Evolutionary conservation across 371 early-diverging fungal genomes (phyloP).

Genomic region (Nematocida sp.): DNA sequence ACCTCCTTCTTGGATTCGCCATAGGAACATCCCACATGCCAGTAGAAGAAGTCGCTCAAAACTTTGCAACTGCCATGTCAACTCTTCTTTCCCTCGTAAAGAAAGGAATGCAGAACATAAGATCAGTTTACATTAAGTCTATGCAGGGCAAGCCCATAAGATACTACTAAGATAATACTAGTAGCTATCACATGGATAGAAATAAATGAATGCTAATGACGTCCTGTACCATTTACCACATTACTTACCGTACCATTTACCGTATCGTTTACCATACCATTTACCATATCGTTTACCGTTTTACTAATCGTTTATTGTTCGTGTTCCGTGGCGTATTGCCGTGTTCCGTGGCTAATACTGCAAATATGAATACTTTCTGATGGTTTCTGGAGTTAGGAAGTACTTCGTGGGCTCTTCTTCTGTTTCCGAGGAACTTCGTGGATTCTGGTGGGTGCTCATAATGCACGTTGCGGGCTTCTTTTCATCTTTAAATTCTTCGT

Average conservation of each 20-base stretch:
- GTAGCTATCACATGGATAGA: too few relatives aligned
- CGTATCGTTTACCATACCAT: too few relatives aligned
- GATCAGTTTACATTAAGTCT: slow-evolving; percentile 91
- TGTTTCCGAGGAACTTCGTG: background rate
- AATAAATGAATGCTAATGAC: too few relatives aligned
- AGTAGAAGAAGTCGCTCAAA: slow-evolving; percentile 83
- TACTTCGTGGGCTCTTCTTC: background rate
- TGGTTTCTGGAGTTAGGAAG: slow-evolving; percentile 23
- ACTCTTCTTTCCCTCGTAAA: slow-evolving; percentile 90
- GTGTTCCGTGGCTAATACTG: slow-evolving; percentile 8
- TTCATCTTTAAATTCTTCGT: slow-evolving; percentile 2
- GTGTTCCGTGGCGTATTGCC: background rate
- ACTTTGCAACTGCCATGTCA: slow-evolving; percentile 93
- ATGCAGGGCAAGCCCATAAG: slow-evolving; percentile 82
- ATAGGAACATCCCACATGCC: slow-evolving; percentile 89
- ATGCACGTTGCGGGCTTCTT: background rate
- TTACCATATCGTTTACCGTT: too few relatives aligned
- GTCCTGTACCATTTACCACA: too few relatives aligned
- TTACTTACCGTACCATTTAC: too few relatives aligned
- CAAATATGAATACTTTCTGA: slow-evolving; percentile 39
- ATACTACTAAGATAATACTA: slow-evolving; percentile 57
- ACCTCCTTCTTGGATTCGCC: slow-evolving; percentile 89
- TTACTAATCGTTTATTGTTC: background rate
- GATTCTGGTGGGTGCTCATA: background rate
- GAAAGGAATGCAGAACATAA: slow-evolving; percentile 98